Evolutionary conservation across 2,329 filamentous ascomycete species (phyloP).

Genomic region (Bipolaris gigantea): DNA sequence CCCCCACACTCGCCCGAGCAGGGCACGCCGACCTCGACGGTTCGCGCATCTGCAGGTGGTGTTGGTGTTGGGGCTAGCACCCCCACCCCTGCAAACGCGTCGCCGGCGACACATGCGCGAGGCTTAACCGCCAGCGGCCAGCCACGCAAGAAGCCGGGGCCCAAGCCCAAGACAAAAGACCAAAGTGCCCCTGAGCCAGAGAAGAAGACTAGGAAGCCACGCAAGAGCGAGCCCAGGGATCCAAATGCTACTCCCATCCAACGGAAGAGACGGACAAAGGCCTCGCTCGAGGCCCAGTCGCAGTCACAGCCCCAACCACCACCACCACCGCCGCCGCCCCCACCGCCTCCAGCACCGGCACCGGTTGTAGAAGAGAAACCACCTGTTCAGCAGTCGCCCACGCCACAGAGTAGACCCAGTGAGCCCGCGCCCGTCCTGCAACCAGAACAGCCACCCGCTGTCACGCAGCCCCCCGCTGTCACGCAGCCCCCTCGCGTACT

Average conservation of each 20-base stretch:
- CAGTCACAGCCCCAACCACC: conserved; percentile 14
- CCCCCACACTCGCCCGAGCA: conserved; percentile 45
- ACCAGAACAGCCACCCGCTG: conserved; percentile 32
- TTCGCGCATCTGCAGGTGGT: conserved; percentile 33
- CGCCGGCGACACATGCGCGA: conserved; percentile 29
- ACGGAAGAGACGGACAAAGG: conserved; percentile 54
- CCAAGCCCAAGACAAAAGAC: conserved; percentile 48
- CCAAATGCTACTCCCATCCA: conserved; percentile 47
- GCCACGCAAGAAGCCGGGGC: conserved; percentile 48
- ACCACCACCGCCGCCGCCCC: conserved; percentile 24
- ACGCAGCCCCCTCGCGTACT: conserved; percentile 36
- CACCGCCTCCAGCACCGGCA: conserved; percentile 17
- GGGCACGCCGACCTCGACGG: conserved; percentile 38
- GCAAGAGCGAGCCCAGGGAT: conserved; percentile 56
- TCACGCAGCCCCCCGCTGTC: conserved; percentile 29
- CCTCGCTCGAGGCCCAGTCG: conserved; percentile 40
- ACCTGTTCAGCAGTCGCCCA: conserved; percentile 26
- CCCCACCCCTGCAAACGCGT: conserved; percentile 35
- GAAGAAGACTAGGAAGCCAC: conserved; percentile 50
- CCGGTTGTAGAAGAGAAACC: conserved; percentile 31
- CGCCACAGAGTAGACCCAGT: conserved; percentile 35
- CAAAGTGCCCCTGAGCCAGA: conserved; percentile 42
- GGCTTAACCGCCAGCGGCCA: conserved; percentile 41
- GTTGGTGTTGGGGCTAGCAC: conserved; percentile 38
- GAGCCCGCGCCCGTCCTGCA: conserved; percentile 30